These are phyloP conservation scores for Colletotrichum lentis DNA, from an alignment of 2,329 filamentous ascomycete species.

Conservation along the genomic window DNA sequence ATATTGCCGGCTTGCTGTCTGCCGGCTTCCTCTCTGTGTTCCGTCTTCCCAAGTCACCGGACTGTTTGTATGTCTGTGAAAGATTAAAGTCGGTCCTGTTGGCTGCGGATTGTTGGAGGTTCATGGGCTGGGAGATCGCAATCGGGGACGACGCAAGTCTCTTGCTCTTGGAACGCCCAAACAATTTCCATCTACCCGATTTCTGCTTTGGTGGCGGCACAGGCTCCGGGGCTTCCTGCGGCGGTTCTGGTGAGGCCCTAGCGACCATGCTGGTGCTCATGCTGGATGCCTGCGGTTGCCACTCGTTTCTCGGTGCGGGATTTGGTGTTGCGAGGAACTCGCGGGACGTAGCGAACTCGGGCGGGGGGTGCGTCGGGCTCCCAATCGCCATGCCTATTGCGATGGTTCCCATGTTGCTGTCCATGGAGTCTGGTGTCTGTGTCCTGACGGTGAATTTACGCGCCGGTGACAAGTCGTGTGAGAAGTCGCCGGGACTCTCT, in stretches of 20 bases:
- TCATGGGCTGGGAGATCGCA: slow-evolving; percentile 33
- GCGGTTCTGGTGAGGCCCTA: slow-evolving; percentile 33
- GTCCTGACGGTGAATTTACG: slow-evolving; percentile 50
- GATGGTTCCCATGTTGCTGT: slow-evolving; percentile 51
- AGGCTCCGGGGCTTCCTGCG: slow-evolving; percentile 19
- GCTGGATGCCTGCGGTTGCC: slow-evolving; percentile 43
- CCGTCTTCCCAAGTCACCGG: slow-evolving; percentile 46
- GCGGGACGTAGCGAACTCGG: slow-evolving; percentile 38
- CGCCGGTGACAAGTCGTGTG: slow-evolving; percentile 45
- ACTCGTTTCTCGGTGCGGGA: slow-evolving; percentile 36
- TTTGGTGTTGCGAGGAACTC: slow-evolving; percentile 8
- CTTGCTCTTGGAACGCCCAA: slow-evolving; percentile 56
- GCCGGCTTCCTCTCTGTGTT: slow-evolving; percentile 48
- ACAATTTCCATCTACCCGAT: slow-evolving; percentile 67
- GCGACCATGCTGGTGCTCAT: slow-evolving; percentile 28
- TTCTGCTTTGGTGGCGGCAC: slow-evolving; percentile 53
- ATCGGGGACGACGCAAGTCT: slow-evolving; percentile 38
- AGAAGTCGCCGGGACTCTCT: slow-evolving; percentile 48
- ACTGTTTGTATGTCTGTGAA: slow-evolving; percentile 11
- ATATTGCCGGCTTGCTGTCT: slow-evolving; percentile 55
- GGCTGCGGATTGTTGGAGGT: slow-evolving; percentile 23
- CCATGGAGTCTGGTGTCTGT: slow-evolving; percentile 54
- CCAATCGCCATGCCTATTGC: slow-evolving; percentile 79
- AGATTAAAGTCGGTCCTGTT: slow-evolving; percentile 18
- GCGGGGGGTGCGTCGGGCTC: slow-evolving; percentile 64